A percentile compares a stretch with the other conserved stretches of the same genome.
Conservation (phyloP, 345 rosid species). For the Hypericum androsaemum region DNA sequence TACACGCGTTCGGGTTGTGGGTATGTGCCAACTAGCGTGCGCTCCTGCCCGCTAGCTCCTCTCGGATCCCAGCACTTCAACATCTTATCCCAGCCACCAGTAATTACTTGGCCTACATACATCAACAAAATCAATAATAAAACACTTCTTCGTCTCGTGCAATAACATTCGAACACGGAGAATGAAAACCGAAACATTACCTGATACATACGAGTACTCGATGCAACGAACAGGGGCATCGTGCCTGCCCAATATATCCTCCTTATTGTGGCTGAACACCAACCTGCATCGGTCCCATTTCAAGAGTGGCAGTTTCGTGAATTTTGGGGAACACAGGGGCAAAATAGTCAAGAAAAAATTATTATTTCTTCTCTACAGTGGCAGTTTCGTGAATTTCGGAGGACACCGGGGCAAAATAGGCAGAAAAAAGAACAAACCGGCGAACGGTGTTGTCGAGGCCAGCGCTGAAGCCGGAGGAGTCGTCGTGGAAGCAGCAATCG, state of each 20-base stretch:
- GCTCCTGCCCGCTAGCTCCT: constrained; percentile 85
- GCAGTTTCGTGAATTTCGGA: too few relatives aligned
- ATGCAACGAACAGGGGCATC: constrained; percentile 86
- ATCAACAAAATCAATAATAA: constrained; percentile 7
- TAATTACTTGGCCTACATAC: constrained; percentile 75
- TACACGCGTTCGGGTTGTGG: constrained; percentile 91
- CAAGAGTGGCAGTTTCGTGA: too few relatives aligned
- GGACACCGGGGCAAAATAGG: background rate
- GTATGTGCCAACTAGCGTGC: constrained; percentile 75
- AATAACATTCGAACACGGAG: background rate
- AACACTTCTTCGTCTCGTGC: background rate
- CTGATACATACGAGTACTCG: constrained; percentile 93
- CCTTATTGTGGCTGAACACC: constrained; percentile 69
- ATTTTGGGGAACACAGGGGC: too few relatives aligned
- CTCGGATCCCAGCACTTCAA: constrained; percentile 96
- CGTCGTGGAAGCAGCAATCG: constrained; percentile 96
- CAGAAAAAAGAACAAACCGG: constrained; percentile 31
- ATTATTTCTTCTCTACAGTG: too few relatives aligned
- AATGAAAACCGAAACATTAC: constrained; percentile 21
- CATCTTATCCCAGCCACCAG: constrained; percentile 95
- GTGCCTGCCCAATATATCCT: constrained; percentile 76
- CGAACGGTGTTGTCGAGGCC: constrained; percentile 64
- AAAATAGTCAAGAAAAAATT: too few relatives aligned
- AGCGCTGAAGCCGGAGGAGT: constrained; percentile 90
- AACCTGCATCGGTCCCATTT: constrained; percentile 44